Evolutionary conservation across 805 yeast species (phyloP).

Genomic region (Grigorovia yakushimaensis): DNA sequence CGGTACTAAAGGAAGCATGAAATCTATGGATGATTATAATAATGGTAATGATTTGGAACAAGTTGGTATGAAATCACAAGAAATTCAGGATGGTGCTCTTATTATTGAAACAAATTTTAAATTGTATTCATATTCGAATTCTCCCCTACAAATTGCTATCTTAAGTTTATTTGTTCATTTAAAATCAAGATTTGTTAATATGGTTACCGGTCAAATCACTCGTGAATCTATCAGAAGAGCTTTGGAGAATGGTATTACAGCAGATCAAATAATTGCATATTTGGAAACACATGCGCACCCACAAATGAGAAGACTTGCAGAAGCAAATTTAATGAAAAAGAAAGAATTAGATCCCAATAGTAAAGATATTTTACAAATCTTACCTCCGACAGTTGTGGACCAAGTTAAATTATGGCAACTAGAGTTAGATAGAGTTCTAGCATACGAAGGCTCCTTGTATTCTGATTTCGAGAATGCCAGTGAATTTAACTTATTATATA

Average conservation of each 20-base stretch:
- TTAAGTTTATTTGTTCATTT: conserved; percentile 80
- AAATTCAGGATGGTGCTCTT: conserved; percentile 49
- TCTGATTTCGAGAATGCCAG: conserved; percentile 71
- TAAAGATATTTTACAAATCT: conserved; percentile 47
- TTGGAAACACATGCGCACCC: conserved; percentile 89
- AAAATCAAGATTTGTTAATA: conserved; percentile 74
- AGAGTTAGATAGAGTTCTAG: conserved; percentile 83
- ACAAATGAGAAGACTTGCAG: conserved; percentile 71
- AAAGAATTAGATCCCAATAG: conserved; percentile 44
- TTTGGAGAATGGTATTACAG: conserved; percentile 77
- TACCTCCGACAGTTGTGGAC: conserved; percentile 95
- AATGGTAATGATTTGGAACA: conserved; percentile 23
- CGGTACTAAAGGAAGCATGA: conserved; percentile 7
- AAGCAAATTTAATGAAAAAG: conserved; percentile 56
- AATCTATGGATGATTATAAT: conserved; percentile 8
- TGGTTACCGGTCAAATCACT: conserved; percentile 89
- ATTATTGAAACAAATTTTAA: conserved; percentile 92
- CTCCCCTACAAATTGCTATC: conserved; percentile 91
- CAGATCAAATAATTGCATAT: conserved; percentile 87
- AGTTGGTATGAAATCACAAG: conserved; percentile 17
- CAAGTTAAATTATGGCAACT: conserved; percentile 94
- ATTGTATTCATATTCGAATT: conserved; percentile 83
- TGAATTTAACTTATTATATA: conserved; percentile 63
- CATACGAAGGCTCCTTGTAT: conserved; percentile 79
- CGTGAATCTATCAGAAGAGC: conserved; percentile 87